These are phyloP conservation scores for Tuber indicum DNA, from an alignment of 495 filamentous ascomycete genomes.

Conservation along the genomic window DNA sequence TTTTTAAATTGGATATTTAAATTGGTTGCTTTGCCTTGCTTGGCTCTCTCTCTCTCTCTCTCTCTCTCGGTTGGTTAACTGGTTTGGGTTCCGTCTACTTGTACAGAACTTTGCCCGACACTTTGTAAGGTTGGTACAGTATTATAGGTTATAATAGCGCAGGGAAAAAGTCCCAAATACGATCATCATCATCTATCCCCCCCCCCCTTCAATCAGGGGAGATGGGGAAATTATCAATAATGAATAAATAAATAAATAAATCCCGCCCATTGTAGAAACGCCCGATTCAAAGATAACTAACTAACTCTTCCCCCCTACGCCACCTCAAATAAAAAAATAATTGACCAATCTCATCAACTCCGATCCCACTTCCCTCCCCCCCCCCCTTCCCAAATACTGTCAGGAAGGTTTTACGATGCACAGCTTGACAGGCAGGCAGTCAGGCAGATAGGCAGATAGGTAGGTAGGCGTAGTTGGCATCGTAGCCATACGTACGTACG, in stretches of 20 bases:
- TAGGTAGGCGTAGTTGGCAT: not conserved
- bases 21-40: not conserved
- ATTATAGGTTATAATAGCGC: not conserved
- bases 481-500: not conserved
- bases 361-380: not conserved
- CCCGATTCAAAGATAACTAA: slow-evolving; percentile 3
- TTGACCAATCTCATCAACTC: not conserved
- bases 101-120: no score
- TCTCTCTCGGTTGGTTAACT: not conserved
- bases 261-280: not conserved
- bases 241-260: not conserved
- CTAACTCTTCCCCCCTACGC: not conserved
- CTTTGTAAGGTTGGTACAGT: no score
- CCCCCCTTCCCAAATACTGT: not conserved
- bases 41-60: not conserved
- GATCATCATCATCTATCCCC: not conserved
- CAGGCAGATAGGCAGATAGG: no score
- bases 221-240: not conserved
- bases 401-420: not conserved
- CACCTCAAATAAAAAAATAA: not conserved
- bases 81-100: no score
- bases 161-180: not conserved
- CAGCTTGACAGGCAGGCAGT: not conserved
- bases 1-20: not conserved
- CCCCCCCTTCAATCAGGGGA: not conserved